Evolutionary conservation across 208 protist species (phyloP).

Genomic region (Trypanosoma theileri): DNA sequence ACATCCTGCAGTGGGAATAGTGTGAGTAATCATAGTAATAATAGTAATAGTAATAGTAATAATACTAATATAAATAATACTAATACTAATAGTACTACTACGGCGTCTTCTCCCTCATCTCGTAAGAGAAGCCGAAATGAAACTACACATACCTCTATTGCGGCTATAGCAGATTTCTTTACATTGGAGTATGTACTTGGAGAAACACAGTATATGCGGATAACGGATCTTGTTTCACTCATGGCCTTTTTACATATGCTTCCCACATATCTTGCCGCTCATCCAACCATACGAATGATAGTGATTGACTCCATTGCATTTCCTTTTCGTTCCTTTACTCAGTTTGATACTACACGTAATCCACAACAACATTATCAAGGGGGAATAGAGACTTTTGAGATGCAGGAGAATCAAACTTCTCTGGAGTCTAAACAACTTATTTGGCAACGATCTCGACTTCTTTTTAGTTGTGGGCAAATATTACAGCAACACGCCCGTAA

Average conservation of each 20-base stretch:
- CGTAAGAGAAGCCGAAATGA: conserved; percentile 15
- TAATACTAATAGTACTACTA: neutral
- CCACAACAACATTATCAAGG: neutral
- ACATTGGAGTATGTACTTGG: conserved; percentile 60
- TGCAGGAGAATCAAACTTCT: neutral
- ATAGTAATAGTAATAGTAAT: neutral
- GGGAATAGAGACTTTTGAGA: neutral
- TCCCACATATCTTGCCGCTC: conserved; percentile 19
- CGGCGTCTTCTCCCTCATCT: neutral
- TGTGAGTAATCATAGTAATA: neutral
- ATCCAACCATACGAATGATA: conserved; percentile 50
- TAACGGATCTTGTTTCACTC: conserved; percentile 55
- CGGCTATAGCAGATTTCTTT: conserved; percentile 17
- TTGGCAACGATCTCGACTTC: conserved; percentile 54
- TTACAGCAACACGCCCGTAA: conserved; percentile 49
- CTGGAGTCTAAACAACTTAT: neutral
- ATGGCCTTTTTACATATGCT: conserved; percentile 63
- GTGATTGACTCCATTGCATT: conserved; percentile 89
- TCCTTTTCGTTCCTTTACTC: conserved; percentile 59
- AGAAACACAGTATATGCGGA: conserved; percentile 65
- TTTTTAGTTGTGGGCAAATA: conserved; percentile 57
- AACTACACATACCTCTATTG: neutral
- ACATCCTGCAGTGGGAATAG: neutral
- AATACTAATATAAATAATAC: neutral
- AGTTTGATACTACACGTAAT: neutral